Evolutionary conservation across 176 grass and related monocot genomes (phyloP).

Genomic region (Areca catechu): DNA sequence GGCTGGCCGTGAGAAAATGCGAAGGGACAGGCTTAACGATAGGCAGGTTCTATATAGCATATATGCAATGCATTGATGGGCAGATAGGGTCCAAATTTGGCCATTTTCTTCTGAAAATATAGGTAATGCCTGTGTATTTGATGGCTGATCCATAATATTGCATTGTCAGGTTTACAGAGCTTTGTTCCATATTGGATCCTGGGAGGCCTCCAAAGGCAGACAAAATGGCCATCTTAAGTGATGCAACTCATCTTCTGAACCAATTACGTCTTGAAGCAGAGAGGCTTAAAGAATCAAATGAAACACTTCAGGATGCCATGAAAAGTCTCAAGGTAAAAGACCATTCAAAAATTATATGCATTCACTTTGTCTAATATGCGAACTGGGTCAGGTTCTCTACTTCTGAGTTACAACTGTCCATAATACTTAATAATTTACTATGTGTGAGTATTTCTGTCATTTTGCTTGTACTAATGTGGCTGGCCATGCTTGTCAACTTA

Average conservation of each 20-base stretch:
- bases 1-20: conserved; percentile 89
- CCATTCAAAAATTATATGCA: not conserved
- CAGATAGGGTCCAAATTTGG: no score
- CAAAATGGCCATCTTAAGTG: conserved; percentile 63
- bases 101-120: not conserved
- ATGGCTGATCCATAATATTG: not conserved
- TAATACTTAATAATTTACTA: no score
- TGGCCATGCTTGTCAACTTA: no score
- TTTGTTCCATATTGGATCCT: conserved; percentile 75
- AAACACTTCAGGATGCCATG: conserved; percentile 69
- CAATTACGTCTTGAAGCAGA: conserved; percentile 50
- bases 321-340: conserved; percentile 70
- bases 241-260: conserved; percentile 48
- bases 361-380: no score
- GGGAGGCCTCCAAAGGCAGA: conserved; percentile 76
- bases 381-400: no score
- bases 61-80: no score
- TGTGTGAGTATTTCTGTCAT: no score
- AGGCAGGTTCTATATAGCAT: conserved; percentile 29
- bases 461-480: no score
- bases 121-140: not conserved
- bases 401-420: no score
- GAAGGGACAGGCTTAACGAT: conserved; percentile 86
- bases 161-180: conserved; percentile 71
- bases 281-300: conserved; percentile 76